Conservation (phyloP, 352 stramenopile species). For the Pythium coloratum region DNA sequence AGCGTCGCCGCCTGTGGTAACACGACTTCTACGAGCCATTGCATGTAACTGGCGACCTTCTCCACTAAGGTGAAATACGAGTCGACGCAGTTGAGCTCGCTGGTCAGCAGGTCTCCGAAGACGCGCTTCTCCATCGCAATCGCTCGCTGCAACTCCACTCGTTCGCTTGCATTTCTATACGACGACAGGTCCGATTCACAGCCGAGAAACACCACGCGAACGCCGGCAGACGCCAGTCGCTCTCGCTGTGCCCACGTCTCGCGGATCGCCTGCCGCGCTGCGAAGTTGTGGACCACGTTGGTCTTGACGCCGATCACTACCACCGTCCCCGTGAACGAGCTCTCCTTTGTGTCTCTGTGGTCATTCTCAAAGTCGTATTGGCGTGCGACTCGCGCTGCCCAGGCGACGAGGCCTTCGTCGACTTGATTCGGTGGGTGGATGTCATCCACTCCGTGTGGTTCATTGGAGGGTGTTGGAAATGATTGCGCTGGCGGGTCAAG, state of each 20-base stretch:
- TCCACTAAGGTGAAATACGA: constrained; percentile 1
- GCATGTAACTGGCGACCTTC: constrained; percentile 12
- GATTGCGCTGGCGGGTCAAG: too few relatives aligned
- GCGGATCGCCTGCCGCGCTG: constrained; percentile 16
- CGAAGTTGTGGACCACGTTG: constrained; percentile 35
- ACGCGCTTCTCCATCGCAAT: constrained; percentile 31
- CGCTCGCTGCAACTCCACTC: not conserved
- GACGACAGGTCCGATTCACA: constrained; percentile 22
- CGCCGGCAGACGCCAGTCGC: constrained; percentile 6
- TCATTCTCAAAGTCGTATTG: too few relatives aligned
- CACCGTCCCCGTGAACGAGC: too few relatives aligned
- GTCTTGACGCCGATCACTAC: constrained; percentile 45
- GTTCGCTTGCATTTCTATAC: not conserved
- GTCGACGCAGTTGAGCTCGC: constrained; percentile 9
- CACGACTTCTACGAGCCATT: not conserved
- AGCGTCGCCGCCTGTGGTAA: too few relatives aligned
- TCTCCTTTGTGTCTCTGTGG: too few relatives aligned
- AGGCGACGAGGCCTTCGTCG: too few relatives aligned
- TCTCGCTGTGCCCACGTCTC: constrained; percentile 34
- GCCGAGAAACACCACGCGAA: constrained; percentile 37
- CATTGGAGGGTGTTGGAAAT: too few relatives aligned
- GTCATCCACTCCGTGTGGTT: too few relatives aligned
- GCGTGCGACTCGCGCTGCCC: too few relatives aligned
- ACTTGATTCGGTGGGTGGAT: too few relatives aligned
- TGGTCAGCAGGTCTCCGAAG: constrained; percentile 14